Conservation (phyloP, 306 rosid genomes). For the Dicorynia guianensis region DNA sequence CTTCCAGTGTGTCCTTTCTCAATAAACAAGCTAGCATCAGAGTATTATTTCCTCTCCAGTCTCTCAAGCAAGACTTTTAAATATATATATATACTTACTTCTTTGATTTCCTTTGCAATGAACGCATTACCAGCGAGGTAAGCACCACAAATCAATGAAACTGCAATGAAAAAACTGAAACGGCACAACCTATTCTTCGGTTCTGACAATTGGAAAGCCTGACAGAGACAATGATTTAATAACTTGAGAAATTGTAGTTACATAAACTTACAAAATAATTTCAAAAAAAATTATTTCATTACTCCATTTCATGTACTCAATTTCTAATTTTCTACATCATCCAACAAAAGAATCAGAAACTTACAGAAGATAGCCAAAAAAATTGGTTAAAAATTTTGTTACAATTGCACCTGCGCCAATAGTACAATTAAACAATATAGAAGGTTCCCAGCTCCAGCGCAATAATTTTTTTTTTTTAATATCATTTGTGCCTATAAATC, state of each 20-base stretch:
- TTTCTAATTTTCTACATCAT: not conserved
- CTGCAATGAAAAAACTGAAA: conserved; percentile 56
- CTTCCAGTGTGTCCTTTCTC: not conserved
- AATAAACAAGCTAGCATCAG: not conserved
- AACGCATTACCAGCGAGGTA: conserved; percentile 65
- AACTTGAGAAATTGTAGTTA: conserved; percentile 12
- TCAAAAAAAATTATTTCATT: not conserved
- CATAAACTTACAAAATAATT: not conserved
- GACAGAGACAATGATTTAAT: conserved; percentile 34
- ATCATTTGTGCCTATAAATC: not conserved
- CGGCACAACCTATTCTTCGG: conserved; percentile 67
- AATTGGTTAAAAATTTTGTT: not conserved
- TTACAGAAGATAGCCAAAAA: not conserved
- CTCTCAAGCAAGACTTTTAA: not conserved
- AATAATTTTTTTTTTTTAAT: not conserved
- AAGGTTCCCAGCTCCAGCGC: not conserved
- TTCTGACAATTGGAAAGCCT: conserved; percentile 59
- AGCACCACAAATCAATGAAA: conserved; percentile 70
- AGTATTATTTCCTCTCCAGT: not conserved
- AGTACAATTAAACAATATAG: not conserved
- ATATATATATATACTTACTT: conserved; percentile 44
- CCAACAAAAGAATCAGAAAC: conserved; percentile 9
- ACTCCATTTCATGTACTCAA: not conserved
- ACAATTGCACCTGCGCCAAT: not conserved
- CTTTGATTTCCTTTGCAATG: conserved; percentile 66